Conservation (phyloP, 202 grass and related monocot species). For the Zizania palustris region DNA sequence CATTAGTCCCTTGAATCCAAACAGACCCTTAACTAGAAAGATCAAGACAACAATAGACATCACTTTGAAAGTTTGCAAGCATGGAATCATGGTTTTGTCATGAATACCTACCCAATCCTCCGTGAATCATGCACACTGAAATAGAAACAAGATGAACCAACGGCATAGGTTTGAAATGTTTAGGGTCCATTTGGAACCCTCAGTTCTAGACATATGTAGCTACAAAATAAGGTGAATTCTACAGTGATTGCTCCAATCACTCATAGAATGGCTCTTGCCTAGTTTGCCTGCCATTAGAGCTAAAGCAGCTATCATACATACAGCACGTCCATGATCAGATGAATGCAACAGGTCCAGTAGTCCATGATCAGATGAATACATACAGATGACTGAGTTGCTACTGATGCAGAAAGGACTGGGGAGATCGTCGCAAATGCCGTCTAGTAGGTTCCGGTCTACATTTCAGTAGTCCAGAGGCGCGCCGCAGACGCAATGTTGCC, state of each 20-base stretch:
- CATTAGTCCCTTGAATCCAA: too few relatives aligned
- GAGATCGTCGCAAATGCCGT: slow-evolving; percentile 3
- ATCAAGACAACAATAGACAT: slow-evolving; percentile 23
- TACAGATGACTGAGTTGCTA: slow-evolving; percentile 38
- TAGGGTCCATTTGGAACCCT: slow-evolving; percentile 29
- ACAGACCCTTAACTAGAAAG: slow-evolving; percentile 49
- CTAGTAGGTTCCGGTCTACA: not conserved
- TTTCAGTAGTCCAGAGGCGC: slow-evolving; percentile 74
- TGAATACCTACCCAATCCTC: not conserved
- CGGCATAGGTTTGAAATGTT: not conserved
- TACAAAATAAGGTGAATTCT: slow-evolving; percentile 36
- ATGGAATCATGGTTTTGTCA: slow-evolving; percentile 12
- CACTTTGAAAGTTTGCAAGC: not conserved
- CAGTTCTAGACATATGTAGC: slow-evolving; percentile 16
- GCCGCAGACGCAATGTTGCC: slow-evolving; percentile 55
- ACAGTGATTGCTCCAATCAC: slow-evolving; percentile 37
- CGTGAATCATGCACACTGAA: slow-evolving; percentile 13
- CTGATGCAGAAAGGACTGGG: slow-evolving; percentile 5
- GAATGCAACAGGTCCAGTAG: too few relatives aligned
- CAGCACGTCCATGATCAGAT: slow-evolving; percentile 29
- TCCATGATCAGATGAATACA: slow-evolving; percentile 33
- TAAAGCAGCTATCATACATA: slow-evolving; percentile 43
- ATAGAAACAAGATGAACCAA: slow-evolving; percentile 10
- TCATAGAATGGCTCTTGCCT: slow-evolving; percentile 33
- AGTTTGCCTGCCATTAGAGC: slow-evolving; percentile 33